Evolutionary conservation across 805 yeast species (phyloP), one percentile per base, ranked within the genome.

Genomic region (Candida vaughaniae): DNA sequence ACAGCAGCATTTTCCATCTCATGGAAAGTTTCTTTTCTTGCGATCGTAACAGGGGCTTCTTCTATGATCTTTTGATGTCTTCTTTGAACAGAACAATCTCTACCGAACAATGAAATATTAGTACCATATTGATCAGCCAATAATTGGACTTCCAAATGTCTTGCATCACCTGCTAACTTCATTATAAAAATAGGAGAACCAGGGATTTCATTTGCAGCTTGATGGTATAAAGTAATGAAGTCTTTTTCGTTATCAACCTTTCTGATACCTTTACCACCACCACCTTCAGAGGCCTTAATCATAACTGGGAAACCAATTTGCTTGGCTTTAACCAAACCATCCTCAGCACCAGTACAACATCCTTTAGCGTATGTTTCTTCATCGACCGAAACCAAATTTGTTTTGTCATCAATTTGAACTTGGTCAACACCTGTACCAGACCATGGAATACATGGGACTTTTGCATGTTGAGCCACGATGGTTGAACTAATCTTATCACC

Each of bases 241-340:
- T 89, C 85, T 46, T 79, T 81, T 62, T 85, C 96, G 46, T 73
- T 60, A 39, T 86, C 95, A 47, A 89, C 98, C 67, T 89, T 89
- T 73, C 99, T 84, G 64, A 93, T 93, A 78, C 99, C 99, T 70
- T 93, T 93, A 74, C 99, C 99, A 71, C 99, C 99, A 67, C 99
- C 99, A 74, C 99, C 99, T 80, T 93, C 99, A 41, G 97, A 89
- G 33, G 99, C 99, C 67, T 93, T 93, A 59, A 93, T 82, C 99
- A 93, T 93, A 37, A 93, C 95, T 22, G 99, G 99, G 72, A 93
- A 89, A 1, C 99, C 99, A 55, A 93, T 90, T 55, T 75, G 62
- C 52, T 73, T 78, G 42, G 99, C 99, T 60, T 85, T 86, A 29
- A 50, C 74, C 39, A 93, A 73, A 46, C 98, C 99, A 54, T 91